Percentiles rank a stretch among this genome's conserved stretches.
Evolutionary conservation across 306 rosid species (phyloP).

Genomic region (Phaseolus lunatus): DNA sequence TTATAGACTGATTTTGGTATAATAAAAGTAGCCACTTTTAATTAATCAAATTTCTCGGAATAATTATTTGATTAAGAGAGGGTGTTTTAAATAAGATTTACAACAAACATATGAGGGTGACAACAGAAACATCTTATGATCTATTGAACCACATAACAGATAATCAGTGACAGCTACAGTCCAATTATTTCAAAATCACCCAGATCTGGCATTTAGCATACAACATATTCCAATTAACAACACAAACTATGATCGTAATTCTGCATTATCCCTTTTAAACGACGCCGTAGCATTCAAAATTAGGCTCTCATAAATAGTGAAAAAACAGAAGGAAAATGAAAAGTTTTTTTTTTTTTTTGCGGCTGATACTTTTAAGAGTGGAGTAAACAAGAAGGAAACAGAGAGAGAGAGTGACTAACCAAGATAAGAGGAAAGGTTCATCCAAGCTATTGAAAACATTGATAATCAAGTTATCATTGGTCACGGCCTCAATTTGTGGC

Average conservation of each 20-base stretch:
- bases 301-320: not conserved
- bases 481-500: constrained; percentile 78
- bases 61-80: not conserved
- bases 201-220: constrained; percentile 20
- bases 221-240: not conserved
- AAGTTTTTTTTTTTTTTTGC: not conserved
- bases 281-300: not conserved
- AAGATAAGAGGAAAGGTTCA: constrained; percentile 85
- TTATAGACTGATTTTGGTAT: no score
- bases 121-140: not conserved
- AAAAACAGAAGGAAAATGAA: not conserved
- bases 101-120: not conserved
- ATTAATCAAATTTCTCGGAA: not conserved
- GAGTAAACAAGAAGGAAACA: constrained; percentile 7
- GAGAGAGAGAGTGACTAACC: constrained; percentile 55
- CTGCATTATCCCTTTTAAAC: constrained; percentile 14
- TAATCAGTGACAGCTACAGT: constrained; percentile 3
- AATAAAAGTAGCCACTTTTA: not conserved
- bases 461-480: constrained; percentile 87
- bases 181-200: not conserved
- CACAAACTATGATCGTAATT: not conserved
- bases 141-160: not conserved
- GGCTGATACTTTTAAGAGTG: not conserved
- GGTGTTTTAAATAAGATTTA: not conserved
- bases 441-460: constrained; percentile 80